Percentiles rank a stretch among this genome's conserved stretches.
Evolutionary conservation across 371 early-diverging fungal species (phyloP).

Genomic region (Paraphysoderma sedebokerense): DNA sequence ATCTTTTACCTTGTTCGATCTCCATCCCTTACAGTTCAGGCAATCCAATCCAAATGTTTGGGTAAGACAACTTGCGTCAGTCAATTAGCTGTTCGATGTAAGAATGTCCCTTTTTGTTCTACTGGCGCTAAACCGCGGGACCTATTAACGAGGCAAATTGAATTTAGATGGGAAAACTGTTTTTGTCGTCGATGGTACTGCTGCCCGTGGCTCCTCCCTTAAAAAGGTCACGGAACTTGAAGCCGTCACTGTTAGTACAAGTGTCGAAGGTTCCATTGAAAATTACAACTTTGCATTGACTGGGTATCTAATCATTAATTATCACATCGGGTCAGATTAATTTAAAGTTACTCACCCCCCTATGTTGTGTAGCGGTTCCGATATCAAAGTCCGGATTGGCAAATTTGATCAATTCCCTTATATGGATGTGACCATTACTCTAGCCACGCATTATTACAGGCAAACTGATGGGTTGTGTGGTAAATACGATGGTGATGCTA

Average conservation of each 20-base stretch:
- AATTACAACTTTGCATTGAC: background rate
- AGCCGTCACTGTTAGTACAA: background rate
- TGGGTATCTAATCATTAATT: no score
- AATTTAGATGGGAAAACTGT: background rate
- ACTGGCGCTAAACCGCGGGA: no score
- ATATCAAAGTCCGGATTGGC: background rate
- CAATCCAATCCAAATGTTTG: background rate
- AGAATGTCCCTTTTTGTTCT: no score
- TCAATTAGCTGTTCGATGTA: background rate
- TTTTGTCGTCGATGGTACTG: background rate
- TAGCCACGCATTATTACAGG: background rate
- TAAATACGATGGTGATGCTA: background rate
- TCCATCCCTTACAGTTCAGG: background rate
- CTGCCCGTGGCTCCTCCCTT: background rate
- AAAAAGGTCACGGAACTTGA: background rate
- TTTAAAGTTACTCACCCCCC: no score
- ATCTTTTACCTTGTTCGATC: background rate
- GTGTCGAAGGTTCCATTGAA: background rate
- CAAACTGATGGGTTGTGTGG: background rate
- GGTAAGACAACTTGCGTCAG: background rate
- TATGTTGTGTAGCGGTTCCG: no score
- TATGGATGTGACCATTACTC: background rate
- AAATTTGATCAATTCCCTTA: background rate
- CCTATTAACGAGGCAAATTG: no score
- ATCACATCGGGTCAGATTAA: no score